A percentile compares a stretch with the other conserved stretches of the same genome.
These are phyloP conservation scores for Calocybe indica DNA, from an alignment of 768 basidiomycete species.

Conservation along the genomic window DNA sequence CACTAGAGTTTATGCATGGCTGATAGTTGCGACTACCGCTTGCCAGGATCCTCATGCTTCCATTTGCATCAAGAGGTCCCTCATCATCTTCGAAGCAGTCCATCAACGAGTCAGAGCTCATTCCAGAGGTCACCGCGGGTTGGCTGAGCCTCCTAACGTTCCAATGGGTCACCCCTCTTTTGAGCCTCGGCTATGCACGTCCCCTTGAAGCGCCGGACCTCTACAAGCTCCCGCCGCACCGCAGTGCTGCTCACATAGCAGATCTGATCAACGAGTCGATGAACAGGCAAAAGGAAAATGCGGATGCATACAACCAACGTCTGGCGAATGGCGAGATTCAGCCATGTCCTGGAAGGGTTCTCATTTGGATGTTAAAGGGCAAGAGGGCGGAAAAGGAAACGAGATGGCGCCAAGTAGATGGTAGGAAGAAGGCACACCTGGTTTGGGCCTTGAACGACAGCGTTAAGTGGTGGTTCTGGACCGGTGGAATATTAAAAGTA, in stretches of 20 bases:
- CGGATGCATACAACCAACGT: conserved; percentile 64
- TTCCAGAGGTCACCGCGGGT: conserved; percentile 63
- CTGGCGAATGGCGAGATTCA: conserved; percentile 60
- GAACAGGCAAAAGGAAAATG: conserved; percentile 34
- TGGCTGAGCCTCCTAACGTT: conserved; percentile 61
- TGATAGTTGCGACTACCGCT: too few relatives aligned
- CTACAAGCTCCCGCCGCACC: conserved; percentile 37
- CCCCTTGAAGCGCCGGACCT: conserved; percentile 79
- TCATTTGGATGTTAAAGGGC: conserved; percentile 60
- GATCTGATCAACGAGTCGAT: background rate
- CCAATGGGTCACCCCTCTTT: conserved; percentile 67
- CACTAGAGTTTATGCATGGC: too few relatives aligned
- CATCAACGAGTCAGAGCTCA: conserved; percentile 51
- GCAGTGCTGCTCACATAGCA: background rate
- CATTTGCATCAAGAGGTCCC: conserved; percentile 31
- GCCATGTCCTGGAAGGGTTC: conserved; percentile 42
- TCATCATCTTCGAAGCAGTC: conserved; percentile 43
- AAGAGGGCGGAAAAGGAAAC: conserved; percentile 49
- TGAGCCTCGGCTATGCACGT: conserved; percentile 71
- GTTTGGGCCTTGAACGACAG: conserved; percentile 70
- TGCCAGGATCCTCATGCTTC: conserved; percentile 25
- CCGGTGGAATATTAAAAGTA: conserved; percentile 50
- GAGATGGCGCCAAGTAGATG: conserved; percentile 57
- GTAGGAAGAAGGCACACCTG: conserved; percentile 58
- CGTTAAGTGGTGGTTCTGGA: conserved; percentile 77